A percentile compares a stretch with the other conserved stretches of the same genome.
phyloP scores from a whole-genome alignment of 2,329 filamentous ascomycete genomes.

The Botrytis galanthina region DNA sequence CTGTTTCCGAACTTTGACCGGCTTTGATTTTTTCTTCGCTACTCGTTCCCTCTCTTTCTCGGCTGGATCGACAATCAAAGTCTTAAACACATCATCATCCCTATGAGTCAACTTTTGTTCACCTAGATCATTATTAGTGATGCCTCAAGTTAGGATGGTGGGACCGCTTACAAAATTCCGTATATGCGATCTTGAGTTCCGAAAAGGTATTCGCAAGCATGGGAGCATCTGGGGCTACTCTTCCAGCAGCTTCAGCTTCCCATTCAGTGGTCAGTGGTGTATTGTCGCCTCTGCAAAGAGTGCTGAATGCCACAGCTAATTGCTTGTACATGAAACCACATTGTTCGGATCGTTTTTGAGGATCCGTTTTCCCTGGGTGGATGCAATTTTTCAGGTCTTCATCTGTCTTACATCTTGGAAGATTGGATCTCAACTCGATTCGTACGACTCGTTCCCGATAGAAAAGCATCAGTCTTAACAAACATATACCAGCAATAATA shows the following conservation, averaged over 20 bases:
- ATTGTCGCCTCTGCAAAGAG: constrained; percentile 25
- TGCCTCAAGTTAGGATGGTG: no score
- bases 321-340: constrained; percentile 27
- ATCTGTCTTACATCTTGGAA: constrained; percentile 24
- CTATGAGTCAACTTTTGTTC: constrained; percentile 21
- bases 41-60: constrained; percentile 11
- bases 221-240: constrained; percentile 2
- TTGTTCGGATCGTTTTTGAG: constrained; percentile 25
- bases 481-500: constrained; percentile 26
- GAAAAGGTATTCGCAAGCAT: constrained; percentile 18
- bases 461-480: constrained; percentile 26
- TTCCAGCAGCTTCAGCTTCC: constrained; percentile 16
- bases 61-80: constrained; percentile 20
- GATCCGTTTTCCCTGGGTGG: constrained; percentile 16
- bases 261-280: constrained; percentile 25
- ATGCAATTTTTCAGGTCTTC: constrained; percentile 13
- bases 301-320: constrained; percentile 24
- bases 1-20: background rate
- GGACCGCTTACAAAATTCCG: background rate
- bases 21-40: constrained; percentile 15
- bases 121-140: background rate
- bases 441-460: constrained; percentile 27
- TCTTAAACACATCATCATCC: constrained; percentile 27
- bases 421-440: constrained; percentile 23
- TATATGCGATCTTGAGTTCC: constrained; percentile 17